Percentiles rank a stretch among this genome's conserved stretches.
Evolutionary conservation across 768 basidiomycete genomes (phyloP).

Genomic region (Lactarius psammicola): DNA sequence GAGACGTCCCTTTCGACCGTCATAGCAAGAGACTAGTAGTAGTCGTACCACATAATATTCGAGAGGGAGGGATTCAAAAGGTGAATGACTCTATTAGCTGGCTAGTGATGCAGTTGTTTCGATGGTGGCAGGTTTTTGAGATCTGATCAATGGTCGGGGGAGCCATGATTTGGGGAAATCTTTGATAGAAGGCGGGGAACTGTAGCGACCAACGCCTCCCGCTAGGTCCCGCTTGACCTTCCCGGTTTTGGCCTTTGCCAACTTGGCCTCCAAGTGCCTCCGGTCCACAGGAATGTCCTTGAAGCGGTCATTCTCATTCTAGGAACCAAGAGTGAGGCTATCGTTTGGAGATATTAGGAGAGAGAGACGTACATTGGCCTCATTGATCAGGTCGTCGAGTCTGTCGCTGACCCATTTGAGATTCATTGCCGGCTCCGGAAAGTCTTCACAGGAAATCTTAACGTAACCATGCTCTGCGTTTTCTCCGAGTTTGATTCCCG

Average conservation of each 20-base stretch:
- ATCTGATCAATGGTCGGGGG: constrained; percentile 30
- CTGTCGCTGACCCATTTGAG: constrained; percentile 92
- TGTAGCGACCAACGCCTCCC: constrained; percentile 25
- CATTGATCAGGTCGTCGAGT: constrained; percentile 71
- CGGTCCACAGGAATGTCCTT: constrained; percentile 74
- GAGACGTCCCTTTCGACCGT: not conserved
- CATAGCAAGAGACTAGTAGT: not conserved
- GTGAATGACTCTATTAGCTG: constrained; percentile 8
- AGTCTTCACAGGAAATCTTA: constrained; percentile 89
- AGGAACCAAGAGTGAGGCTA: not conserved
- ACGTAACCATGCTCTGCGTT: constrained; percentile 72
- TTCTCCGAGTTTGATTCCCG: constrained; percentile 51
- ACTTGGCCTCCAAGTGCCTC: constrained; percentile 73
- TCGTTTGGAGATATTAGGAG: not conserved
- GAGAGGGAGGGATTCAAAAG: not conserved
- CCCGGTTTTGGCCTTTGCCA: constrained; percentile 68
- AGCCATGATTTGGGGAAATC: constrained; percentile 31
- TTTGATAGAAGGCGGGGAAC: constrained; percentile 27
- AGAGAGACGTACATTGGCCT: constrained; percentile 72
- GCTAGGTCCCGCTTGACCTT: constrained; percentile 39
- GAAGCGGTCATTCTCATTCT: constrained; percentile 49
- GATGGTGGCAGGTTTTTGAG: not conserved
- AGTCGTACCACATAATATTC: not conserved
- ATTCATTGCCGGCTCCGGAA: constrained; percentile 80
- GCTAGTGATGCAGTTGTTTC: constrained; percentile 1